phyloP scores from a whole-genome alignment of 2,329 filamentous ascomycete species.

The Dactylellina sp. region DNA sequence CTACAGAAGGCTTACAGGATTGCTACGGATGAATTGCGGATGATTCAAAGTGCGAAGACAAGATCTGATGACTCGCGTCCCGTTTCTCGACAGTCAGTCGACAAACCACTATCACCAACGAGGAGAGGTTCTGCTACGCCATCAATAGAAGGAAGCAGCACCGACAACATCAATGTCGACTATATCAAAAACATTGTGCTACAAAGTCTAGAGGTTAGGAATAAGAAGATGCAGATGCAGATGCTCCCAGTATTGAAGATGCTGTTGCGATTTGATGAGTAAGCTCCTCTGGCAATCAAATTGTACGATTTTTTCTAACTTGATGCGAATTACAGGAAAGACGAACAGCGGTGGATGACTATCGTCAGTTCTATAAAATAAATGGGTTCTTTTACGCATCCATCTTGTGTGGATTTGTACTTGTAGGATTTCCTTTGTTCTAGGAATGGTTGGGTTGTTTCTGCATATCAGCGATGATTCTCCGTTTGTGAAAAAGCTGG shows the following conservation, averaged over 20 bases:
- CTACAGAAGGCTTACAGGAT: conserved; percentile 75
- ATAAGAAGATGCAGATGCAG: conserved; percentile 79
- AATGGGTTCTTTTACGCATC: background rate
- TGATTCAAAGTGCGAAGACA: conserved; percentile 59
- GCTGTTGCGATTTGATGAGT: conserved; percentile 76
- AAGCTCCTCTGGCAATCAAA: conserved; percentile 62
- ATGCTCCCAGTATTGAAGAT: conserved; percentile 81
- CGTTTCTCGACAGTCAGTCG: conserved; percentile 43
- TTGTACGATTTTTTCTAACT: conserved; percentile 12
- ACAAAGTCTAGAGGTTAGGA: conserved; percentile 83
- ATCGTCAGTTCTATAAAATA: conserved; percentile 70
- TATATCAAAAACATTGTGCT: conserved; percentile 85
- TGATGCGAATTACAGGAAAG: conserved; percentile 67
- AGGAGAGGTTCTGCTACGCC: conserved; percentile 49
- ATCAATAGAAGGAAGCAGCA: conserved; percentile 37
- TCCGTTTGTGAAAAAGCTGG: conserved; percentile 29
- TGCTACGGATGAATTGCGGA: conserved; percentile 58
- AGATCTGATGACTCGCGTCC: conserved; percentile 46
- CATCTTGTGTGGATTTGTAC: conserved; percentile 29
- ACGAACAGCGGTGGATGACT: conserved; percentile 87
- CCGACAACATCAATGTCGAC: conserved; percentile 67
- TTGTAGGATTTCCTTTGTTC: conserved; percentile 6
- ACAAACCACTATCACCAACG: conserved; percentile 49
- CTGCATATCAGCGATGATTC: conserved; percentile 21
- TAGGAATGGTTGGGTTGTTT: conserved; percentile 5